phyloP scores from a whole-genome alignment of 768 basidiomycete species.

The Kwoniella europaea region DNA sequence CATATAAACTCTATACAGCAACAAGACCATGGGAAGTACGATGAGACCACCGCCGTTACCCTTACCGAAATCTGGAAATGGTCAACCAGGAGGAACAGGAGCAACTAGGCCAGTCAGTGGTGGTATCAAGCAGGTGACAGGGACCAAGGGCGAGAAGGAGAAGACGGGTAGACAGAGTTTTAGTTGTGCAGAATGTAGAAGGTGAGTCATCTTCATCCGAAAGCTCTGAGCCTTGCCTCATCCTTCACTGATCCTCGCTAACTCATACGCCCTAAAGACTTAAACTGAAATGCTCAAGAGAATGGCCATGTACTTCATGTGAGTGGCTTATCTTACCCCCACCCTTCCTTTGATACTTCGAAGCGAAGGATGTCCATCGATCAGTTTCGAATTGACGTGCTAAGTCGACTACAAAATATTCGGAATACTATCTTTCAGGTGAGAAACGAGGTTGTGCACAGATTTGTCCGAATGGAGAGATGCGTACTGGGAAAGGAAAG shows the following conservation, averaged over 20 bases:
- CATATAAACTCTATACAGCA: not conserved
- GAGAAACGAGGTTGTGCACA: conserved; percentile 53
- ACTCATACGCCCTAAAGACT: conserved; percentile 28
- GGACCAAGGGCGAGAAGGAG: conserved; percentile 22
- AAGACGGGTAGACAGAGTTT: conserved; percentile 40
- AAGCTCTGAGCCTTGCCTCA: too few relatives aligned
- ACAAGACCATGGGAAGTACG: not conserved
- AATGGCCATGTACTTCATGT: conserved; percentile 56
- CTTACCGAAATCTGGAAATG: not conserved
- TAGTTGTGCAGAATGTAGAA: conserved; percentile 55
- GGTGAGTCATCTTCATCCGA: conserved; percentile 29
- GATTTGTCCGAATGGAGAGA: conserved; percentile 55
- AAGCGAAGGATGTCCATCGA: not conserved
- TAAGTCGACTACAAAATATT: not conserved
- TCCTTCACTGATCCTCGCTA: not conserved
- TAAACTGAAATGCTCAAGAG: conserved; percentile 55
- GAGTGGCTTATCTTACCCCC: conserved; percentile 10
- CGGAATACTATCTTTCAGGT: conserved; percentile 25
- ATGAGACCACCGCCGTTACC: conserved; percentile 20
- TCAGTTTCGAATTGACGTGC: conserved; percentile 3
- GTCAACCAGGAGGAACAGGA: not conserved
- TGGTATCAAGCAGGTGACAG: conserved; percentile 7
- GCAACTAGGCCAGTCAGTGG: not conserved
- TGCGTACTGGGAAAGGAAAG: conserved; percentile 53
- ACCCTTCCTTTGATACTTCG: not conserved